Percentiles rank a stretch among this genome's conserved stretches.
phyloP scores from a whole-genome alignment of 1,284 basidiomycete species.

The Melampsora medusae region DNA sequence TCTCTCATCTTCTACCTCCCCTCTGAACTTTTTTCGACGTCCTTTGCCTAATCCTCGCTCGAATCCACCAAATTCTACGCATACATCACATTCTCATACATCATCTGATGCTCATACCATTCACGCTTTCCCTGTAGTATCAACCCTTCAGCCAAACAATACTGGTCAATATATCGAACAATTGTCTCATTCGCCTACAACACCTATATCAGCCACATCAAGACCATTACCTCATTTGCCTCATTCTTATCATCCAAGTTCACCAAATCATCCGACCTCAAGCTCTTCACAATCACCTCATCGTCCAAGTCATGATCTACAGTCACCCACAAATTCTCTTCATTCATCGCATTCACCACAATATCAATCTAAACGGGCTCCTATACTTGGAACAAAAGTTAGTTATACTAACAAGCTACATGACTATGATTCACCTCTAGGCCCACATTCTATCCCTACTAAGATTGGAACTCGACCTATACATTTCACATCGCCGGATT shows the following conservation, averaged over 20 bases:
- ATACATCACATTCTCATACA: too few relatives aligned
- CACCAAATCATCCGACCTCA: not conserved
- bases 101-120: too few relatives aligned
- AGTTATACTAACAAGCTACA: slow-evolving; percentile 9
- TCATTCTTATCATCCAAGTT: not conserved
- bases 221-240: not conserved
- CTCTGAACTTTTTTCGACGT: too few relatives aligned
- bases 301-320: not conserved
- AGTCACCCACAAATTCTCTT: not conserved
- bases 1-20: too few relatives aligned
- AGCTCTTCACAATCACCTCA: not conserved
- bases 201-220: not conserved
- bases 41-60: too few relatives aligned
- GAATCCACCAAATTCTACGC: too few relatives aligned
- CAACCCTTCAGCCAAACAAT: too few relatives aligned
- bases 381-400: not conserved
- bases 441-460: slow-evolving; percentile 23
- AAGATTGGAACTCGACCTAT: slow-evolving; percentile 27
- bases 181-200: too few relatives aligned
- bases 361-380: not conserved
- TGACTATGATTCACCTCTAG: slow-evolving; percentile 21
- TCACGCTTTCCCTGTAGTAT: too few relatives aligned
- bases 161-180: too few relatives aligned
- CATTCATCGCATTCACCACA: not conserved
- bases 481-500: slow-evolving; percentile 12